Base-by-base conservation (phyloP, 805 yeast species). In the Kodamaea restingae region DNA sequence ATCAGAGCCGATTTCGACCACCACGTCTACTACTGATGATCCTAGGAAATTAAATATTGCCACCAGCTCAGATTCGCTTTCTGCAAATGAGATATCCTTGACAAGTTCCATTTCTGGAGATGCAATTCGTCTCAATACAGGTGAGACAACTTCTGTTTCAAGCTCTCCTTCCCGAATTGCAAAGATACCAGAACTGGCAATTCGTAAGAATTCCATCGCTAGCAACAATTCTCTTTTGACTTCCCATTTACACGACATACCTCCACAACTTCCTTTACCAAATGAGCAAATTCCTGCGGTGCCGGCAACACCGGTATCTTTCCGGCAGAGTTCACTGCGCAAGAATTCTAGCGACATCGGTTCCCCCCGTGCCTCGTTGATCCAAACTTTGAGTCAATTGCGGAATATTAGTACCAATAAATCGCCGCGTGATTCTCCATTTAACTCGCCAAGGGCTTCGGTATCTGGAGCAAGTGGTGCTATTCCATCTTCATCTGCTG, bases 231-330 rank as follows among this genome's bases (percentile, higher is more conserved):
- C 66, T 1, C 45, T 61, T 12, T 49, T 61, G 27, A 54, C 56
- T 8, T 51, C 62, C 0, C 61, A 58, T 39, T 49, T 60, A 15
- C 63, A 59, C 30, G 73, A 63, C 38, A 61, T 82, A 4, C 88
- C 88, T 0, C 78, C 82, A 0, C 75, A 67, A 38, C 55, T 68
- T 12, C 78, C 82, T 1, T 61, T 76, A 42, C 90, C 90, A 3
- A 56, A 50, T 10, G 81, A 73, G 31, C 74, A 78, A 12, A 55
- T 75, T 17, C 74, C 74, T 0, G 58, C 66, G 10, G 64, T 65
- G 4, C 73, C 73, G 2, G 52, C 63, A 0, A 55, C 65, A 3
- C 63, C 67, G 1, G 20, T 47, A 0, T 60, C 68, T 2, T 66
- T 60, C 43, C 59, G 62, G 35, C 43, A 30, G 15, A 52, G 63